Evolutionary conservation across 2,329 filamentous ascomycete species (phyloP).

Genomic region (Emericellopsis cladophorae): DNA sequence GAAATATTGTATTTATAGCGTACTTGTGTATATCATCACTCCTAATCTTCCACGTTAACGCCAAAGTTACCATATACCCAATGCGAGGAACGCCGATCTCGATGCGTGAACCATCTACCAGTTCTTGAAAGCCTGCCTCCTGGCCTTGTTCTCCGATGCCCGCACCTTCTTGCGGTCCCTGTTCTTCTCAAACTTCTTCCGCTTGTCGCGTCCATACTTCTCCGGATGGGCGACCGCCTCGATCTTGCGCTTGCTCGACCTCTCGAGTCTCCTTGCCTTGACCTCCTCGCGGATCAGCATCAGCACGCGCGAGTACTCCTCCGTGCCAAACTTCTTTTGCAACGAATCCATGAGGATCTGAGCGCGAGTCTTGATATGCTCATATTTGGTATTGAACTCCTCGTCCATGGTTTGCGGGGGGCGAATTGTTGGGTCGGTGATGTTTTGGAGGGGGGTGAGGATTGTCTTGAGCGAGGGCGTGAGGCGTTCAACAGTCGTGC

Average conservation of each 20-base stretch:
- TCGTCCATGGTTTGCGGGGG: slow-evolving; percentile 60
- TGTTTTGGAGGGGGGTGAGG: slow-evolving; percentile 56
- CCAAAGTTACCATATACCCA: too few species aligned
- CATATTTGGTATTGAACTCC: slow-evolving; percentile 55
- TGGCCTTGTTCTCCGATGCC: slow-evolving; percentile 57
- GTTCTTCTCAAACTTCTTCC: slow-evolving; percentile 73
- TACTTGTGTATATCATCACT: too few species aligned
- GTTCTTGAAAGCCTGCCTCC: slow-evolving; percentile 56
- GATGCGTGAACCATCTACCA: slow-evolving; percentile 11
- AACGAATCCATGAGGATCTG: slow-evolving; percentile 70
- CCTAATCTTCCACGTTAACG: too few species aligned
- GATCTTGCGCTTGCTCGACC: slow-evolving; percentile 77
- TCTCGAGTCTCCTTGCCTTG: slow-evolving; percentile 56
- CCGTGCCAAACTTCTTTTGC: slow-evolving; percentile 73
- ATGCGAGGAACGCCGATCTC: too few species aligned
- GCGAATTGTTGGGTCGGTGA: slow-evolving; percentile 70
- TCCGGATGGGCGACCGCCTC: slow-evolving; percentile 77
- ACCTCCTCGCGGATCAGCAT: slow-evolving; percentile 61
- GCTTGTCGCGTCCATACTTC: slow-evolving; percentile 65
- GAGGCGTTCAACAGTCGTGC: slow-evolving; percentile 44
- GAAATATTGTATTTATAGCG: too few species aligned
- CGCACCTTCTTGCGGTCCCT: slow-evolving; percentile 72
- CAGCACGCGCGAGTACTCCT: slow-evolving; percentile 64
- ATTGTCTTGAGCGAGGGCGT: slow-evolving; percentile 48
- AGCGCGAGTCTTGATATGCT: slow-evolving; percentile 57